phyloP scores from a whole-genome alignment of 306 rosid genomes.

The Citrullus mucosospermus region DNA sequence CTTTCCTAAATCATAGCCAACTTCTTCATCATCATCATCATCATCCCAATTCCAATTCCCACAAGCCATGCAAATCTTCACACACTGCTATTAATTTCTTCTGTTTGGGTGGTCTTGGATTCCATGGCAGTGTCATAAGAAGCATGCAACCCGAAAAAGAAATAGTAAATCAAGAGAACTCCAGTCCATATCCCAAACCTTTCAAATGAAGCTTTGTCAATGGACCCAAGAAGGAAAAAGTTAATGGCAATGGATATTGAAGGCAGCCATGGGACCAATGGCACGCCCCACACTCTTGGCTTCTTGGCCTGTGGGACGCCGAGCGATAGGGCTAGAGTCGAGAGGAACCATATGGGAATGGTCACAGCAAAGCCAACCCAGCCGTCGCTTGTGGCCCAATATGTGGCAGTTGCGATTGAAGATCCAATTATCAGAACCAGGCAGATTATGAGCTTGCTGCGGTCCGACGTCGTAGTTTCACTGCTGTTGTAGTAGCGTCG shows the following conservation, averaged over 20 bases:
- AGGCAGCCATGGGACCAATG: conserved; percentile 72
- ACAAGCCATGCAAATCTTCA: too few relatives aligned
- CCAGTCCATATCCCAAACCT: conserved; percentile 49
- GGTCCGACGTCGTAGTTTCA: conserved; percentile 21
- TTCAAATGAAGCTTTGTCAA: conserved; percentile 37
- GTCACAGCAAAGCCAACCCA: conserved; percentile 43
- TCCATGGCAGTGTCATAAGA: conserved; percentile 46
- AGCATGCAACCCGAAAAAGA: conserved; percentile 46
- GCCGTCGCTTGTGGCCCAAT: conserved; percentile 22
- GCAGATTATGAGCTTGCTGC: conserved; percentile 26
- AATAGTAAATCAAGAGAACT: conserved; percentile 31
- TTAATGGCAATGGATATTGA: conserved; percentile 53
- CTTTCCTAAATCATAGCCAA: too few relatives aligned
- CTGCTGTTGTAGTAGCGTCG: conserved; percentile 51
- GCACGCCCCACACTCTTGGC: conserved; percentile 67
- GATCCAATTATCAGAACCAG: conserved; percentile 32
- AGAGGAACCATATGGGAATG: conserved; percentile 36
- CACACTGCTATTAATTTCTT: background rate
- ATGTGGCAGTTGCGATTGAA: conserved; percentile 23
- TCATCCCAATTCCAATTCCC: too few relatives aligned
- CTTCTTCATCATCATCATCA: too few relatives aligned
- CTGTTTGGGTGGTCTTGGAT: background rate
- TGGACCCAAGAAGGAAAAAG: conserved; percentile 69
- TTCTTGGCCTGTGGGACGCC: conserved; percentile 53
- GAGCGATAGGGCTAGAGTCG: conserved; percentile 30